Evolutionary conservation across 1,284 basidiomycete species (phyloP), one percentile per base, ranked within the genome.

Genomic region (Vanrija humicola): DNA sequence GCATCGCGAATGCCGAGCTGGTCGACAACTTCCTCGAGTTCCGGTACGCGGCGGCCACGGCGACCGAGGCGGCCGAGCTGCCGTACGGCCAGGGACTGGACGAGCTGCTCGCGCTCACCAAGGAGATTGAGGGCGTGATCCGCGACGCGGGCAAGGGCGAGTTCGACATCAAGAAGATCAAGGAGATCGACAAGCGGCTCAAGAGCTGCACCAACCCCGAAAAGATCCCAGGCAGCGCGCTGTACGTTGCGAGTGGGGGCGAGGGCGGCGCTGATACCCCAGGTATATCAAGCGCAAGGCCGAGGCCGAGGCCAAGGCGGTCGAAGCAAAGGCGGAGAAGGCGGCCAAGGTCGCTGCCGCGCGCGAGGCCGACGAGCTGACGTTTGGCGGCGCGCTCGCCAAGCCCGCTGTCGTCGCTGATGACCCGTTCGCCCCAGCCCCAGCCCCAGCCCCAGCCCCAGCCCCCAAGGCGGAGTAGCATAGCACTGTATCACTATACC

Each of bases 161-260:
- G 23, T 84, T 90, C 16, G 82, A 89, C 58, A 81, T 93, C n/a
- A 89, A 90, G 59, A 80, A 82, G 38, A 90, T 95, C 18, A 87
- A 88, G 34, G 86, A 89, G 67, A 86, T 96, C 5, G 94, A 97
- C 72, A 83, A 86, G 68, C 81, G 90, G 46, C 78, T 97, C 45
- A 87, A 84, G 67, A 68, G 87, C 42, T 96, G 92, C 78, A 89
- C 90, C 69, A 96, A 97, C 68, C 93, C 94, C 7, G 91, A 93
- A 74, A 95, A 93, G 71, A 85, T 94, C 12, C 84, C 86, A 5
- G 91, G 90, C 12, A 93, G 85, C 59, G 88, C 87, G 47, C 83
- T 91, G 54, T 80, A 23, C 21, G 21, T 23, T 5, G 21, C 21
- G 48, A 62, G 78, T 76, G 6, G 3, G 6, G 21, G 21, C 21